These are phyloP conservation scores for Xylaria sp. DNA, from an alignment of 2,329 filamentous ascomycete genomes.

Conservation along the genomic window DNA sequence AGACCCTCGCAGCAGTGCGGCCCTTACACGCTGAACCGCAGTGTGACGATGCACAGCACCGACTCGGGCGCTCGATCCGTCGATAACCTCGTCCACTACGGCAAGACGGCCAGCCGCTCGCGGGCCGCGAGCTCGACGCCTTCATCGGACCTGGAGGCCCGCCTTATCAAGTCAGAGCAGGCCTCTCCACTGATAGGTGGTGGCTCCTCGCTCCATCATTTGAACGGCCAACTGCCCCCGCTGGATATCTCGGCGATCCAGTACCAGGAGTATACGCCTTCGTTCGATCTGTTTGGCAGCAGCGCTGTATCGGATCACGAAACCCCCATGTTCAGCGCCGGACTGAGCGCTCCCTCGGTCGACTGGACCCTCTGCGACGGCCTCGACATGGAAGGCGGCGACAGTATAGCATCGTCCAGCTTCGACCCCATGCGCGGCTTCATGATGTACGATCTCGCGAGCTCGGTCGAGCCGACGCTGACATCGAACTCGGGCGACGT, in stretches of 20 bases:
- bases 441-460: conserved; percentile 44
- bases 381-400: conserved; percentile 39
- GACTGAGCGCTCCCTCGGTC: conserved; percentile 51
- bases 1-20: conserved; percentile 57
- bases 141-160: conserved; percentile 41
- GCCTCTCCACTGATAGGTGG: conserved; percentile 52
- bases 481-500: conserved; percentile 62
- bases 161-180: conserved; percentile 56
- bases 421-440: conserved; percentile 35
- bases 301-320: conserved; percentile 44
- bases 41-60: conserved; percentile 40
- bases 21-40: conserved; percentile 56
- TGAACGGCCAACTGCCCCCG: conserved; percentile 50
- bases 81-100: conserved; percentile 40
- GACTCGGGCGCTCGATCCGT: conserved; percentile 44
- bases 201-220: conserved; percentile 44
- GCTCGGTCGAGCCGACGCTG: conserved; percentile 46
- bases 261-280: conserved; percentile 45
- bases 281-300: conserved; percentile 49
- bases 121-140: conserved; percentile 33
- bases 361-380: conserved; percentile 50
- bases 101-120: conserved; percentile 35
- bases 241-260: conserved; percentile 55
- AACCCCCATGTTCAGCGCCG: conserved; percentile 56
- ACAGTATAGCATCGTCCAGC: conserved; percentile 30